Base-by-base conservation (phyloP, 108 stramenopile genomes). In the Aurantiochytrium sp. region DNA sequence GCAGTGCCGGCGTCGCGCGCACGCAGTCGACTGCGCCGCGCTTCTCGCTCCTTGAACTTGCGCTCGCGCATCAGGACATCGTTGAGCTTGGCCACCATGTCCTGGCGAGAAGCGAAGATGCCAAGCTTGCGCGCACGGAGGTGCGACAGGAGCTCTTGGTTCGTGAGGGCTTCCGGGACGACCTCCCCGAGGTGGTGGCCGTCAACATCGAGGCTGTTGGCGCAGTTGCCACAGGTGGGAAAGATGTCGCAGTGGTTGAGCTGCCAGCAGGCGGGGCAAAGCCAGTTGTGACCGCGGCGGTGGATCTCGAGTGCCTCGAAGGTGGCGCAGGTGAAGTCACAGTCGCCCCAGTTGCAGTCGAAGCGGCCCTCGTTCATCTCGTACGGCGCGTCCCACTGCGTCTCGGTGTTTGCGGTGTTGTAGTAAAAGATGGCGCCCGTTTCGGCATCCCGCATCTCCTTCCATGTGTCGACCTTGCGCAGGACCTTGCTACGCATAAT, bases 221-320 rank as follows among this genome's bases (percentile, higher is more conserved):
- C 12, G 45, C 73, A 81, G 45, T 48, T 81, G 39, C 24, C 39
- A 42, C 73, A 81, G 73, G 8, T 1, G 8, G 73, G 73, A 81
- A 81, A 81, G n/a, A 48, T 30, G 12, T 81, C 73, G 73, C 73
- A 81, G n/a, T 41, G 45, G 45, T 81, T 81, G n/a, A 81, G 39
- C 36, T 41, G 42, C 73, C 73, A 81, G 32, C 73, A 81, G 12
- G 73, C 73, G 27, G 73, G 73, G 39, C 73, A 81, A n/a, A 81
- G 45, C 73, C 73, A 81, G n/a, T 41, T 48, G 73, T 81, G 73
- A 12, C 32, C 42, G 21, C 42, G 42, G 17, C 73, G 73, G 30
- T 81, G 73, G 1, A 48, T 30, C 12, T 48, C 73, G 24, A 81
- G 73, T 2, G 39, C 3, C n/a, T 81, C 73, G 12, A 81, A 48